Percentiles rank a stretch among this genome's conserved stretches.
Evolutionary conservation across 2,329 filamentous ascomycete genomes (phyloP).

Genomic region (Hypocreales sp.): DNA sequence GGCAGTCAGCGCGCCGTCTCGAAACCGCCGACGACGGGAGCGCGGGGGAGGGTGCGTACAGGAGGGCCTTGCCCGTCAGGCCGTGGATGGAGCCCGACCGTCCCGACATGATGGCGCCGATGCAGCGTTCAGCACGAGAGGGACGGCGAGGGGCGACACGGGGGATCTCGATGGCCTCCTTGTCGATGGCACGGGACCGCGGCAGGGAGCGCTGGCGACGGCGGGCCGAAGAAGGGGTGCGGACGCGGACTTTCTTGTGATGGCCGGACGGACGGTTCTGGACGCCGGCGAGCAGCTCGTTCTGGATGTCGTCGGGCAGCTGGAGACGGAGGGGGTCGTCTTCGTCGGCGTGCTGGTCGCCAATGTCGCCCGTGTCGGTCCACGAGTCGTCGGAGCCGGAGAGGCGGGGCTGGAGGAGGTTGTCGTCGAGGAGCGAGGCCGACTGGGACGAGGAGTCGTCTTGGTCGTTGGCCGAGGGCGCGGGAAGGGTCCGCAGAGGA

Average conservation of each 20-base stretch:
- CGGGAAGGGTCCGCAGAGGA: conserved; percentile 61
- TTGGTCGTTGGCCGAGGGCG: conserved; percentile 18
- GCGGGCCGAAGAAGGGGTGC: conserved; percentile 26
- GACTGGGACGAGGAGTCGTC: conserved; percentile 22
- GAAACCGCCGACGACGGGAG: neutral
- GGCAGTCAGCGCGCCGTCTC: conserved; percentile 5
- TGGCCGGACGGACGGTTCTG: conserved; percentile 27
- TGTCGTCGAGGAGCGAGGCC: conserved; percentile 19
- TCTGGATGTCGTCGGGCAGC: conserved; percentile 50
- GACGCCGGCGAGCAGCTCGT: conserved; percentile 38
- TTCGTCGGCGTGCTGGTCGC: conserved; percentile 73
- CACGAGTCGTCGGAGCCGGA: conserved; percentile 59
- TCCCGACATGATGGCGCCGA: conserved; percentile 78
- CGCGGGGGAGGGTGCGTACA: conserved; percentile 37
- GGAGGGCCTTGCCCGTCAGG: conserved; percentile 85
- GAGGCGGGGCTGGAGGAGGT: conserved; percentile 29
- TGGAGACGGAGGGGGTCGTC: conserved; percentile 67
- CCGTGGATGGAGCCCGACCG: conserved; percentile 67
- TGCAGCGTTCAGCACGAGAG: conserved; percentile 49
- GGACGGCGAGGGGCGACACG: conserved; percentile 47
- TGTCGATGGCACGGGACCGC: conserved; percentile 32
- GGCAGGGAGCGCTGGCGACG: conserved; percentile 19
- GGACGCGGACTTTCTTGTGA: conserved; percentile 55
- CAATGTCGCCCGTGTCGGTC: conserved; percentile 90
- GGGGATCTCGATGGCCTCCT: conserved; percentile 75